phyloP scores from a whole-genome alignment of 2,329 filamentous ascomycete genomes.

The Pseudopithomyces maydicus region DNA sequence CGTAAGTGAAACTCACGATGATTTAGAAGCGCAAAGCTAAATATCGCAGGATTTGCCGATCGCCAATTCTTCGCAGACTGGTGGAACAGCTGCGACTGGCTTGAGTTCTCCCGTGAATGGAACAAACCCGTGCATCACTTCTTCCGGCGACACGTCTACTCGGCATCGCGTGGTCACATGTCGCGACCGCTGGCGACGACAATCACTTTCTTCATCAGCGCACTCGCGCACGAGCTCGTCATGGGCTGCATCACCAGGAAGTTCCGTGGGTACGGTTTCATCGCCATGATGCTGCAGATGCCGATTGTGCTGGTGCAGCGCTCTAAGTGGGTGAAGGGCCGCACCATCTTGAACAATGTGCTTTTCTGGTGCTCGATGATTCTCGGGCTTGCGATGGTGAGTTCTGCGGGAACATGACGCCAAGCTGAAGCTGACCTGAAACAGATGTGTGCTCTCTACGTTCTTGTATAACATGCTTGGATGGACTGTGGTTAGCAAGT shows the following conservation, averaged over 20 bases:
- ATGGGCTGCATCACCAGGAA: slow-evolving; percentile 99
- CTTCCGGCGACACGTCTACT: slow-evolving; percentile 92
- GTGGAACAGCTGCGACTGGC: slow-evolving; percentile 82
- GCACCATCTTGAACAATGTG: slow-evolving; percentile 73
- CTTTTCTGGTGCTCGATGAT: slow-evolving; percentile 95
- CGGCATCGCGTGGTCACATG: slow-evolving; percentile 75
- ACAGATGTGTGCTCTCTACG: slow-evolving; percentile 48
- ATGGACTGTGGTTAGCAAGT: background rate
- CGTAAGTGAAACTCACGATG: slow-evolving; percentile 42
- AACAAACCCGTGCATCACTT: slow-evolving; percentile 98
- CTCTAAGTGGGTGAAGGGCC: slow-evolving; percentile 74
- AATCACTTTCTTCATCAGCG: slow-evolving; percentile 89
- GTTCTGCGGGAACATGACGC: slow-evolving; percentile 32
- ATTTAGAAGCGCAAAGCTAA: slow-evolving; percentile 2
- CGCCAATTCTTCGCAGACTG: slow-evolving; percentile 86
- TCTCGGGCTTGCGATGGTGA: slow-evolving; percentile 77
- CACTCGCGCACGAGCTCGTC: slow-evolving; percentile 89
- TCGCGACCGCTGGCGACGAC: slow-evolving; percentile 79
- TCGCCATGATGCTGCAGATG: slow-evolving; percentile 95
- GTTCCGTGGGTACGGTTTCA: slow-evolving; percentile 88
- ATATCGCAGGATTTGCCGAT: slow-evolving; percentile 73
- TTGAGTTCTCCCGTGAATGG: slow-evolving; percentile 95
- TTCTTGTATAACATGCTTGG: slow-evolving; percentile 35
- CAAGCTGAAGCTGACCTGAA: slow-evolving; percentile 15
- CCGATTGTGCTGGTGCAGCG: slow-evolving; percentile 93